These are phyloP conservation scores for Bauhinia variegata DNA, from an alignment of 306 rosid species.

Conservation along the genomic window DNA sequence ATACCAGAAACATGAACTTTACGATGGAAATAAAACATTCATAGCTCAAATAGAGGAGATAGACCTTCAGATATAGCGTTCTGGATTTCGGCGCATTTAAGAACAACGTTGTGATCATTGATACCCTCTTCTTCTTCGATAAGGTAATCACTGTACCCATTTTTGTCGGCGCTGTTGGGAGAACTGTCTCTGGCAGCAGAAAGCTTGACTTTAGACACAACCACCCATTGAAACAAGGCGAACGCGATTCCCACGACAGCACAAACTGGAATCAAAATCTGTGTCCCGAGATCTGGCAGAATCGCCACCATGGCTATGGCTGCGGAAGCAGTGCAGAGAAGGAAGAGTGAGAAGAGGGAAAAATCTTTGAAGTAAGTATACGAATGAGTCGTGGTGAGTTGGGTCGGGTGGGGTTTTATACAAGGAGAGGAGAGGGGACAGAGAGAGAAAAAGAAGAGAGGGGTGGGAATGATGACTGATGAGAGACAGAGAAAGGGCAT, in stretches of 20 bases:
- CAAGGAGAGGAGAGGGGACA: conserved; percentile 26
- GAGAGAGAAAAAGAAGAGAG: conserved; percentile 23
- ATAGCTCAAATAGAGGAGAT: not conserved
- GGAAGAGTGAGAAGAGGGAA: conserved; percentile 3
- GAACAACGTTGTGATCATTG: conserved; percentile 82
- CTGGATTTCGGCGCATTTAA: conserved; percentile 92
- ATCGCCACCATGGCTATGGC: conserved; percentile 56
- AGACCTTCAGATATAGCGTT: conserved; percentile 90
- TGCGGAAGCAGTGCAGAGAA: not conserved
- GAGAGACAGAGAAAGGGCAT: conserved; percentile 28
- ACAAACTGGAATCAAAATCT: conserved; percentile 82
- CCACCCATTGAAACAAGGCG: conserved; percentile 73
- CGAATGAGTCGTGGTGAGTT: not conserved
- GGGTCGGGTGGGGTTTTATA: conserved; percentile 30
- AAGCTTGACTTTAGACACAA: conserved; percentile 76
- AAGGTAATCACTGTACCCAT: conserved; percentile 75
- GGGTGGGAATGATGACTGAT: conserved; percentile 15
- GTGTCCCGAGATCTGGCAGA: conserved; percentile 81
- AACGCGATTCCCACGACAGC: conserved; percentile 76
- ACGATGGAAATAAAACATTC: not conserved
- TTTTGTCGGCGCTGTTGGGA: conserved; percentile 49
- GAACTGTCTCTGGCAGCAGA: conserved; percentile 47
- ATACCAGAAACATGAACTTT: not conserved
- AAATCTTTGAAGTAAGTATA: not conserved
- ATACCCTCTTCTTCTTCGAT: conserved; percentile 93